A percentile compares a stretch with the other conserved stretches of the same genome.
Conservation (phyloP, 2,329 filamentous ascomycete genomes). For the Monosporascus sp. region DNA sequence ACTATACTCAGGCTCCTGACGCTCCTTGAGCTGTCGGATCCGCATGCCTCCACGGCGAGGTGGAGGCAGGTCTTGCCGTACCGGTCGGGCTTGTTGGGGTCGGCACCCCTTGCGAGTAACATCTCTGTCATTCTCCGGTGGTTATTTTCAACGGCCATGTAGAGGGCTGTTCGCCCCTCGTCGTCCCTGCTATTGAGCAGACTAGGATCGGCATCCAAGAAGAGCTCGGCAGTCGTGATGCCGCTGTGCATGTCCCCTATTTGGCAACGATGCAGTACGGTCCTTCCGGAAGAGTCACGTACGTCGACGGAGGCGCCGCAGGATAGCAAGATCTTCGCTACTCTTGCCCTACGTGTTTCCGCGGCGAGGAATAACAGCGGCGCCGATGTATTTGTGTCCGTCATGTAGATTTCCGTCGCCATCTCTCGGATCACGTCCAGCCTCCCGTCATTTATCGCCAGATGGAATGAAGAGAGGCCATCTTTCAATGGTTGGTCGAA, state of each 20-base stretch:
- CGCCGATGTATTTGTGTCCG: background rate
- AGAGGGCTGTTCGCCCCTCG: background rate
- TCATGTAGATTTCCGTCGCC: background rate
- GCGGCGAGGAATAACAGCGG: background rate
- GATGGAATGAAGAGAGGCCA: background rate
- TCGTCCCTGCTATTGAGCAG: background rate
- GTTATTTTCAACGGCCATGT: background rate
- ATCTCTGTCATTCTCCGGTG: background rate
- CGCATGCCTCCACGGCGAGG: background rate
- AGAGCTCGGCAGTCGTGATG: background rate
- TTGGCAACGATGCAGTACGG: background rate
- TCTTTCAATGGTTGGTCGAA: background rate
- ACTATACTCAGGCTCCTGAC: background rate
- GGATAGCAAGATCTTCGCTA: background rate
- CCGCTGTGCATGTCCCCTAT: background rate
- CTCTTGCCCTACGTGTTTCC: background rate
- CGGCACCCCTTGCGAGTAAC: background rate
- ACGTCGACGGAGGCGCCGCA: background rate
- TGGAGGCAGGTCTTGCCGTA: background rate
- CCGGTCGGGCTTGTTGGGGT: background rate
- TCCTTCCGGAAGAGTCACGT: background rate
- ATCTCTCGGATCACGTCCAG: background rate
- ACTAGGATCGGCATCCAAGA: background rate
- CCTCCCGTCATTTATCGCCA: background rate
- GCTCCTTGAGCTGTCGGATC: background rate